These are phyloP conservation scores for Falciphora oryzae DNA, from an alignment of 2,329 filamentous ascomycete genomes.

Conservation along the genomic window DNA sequence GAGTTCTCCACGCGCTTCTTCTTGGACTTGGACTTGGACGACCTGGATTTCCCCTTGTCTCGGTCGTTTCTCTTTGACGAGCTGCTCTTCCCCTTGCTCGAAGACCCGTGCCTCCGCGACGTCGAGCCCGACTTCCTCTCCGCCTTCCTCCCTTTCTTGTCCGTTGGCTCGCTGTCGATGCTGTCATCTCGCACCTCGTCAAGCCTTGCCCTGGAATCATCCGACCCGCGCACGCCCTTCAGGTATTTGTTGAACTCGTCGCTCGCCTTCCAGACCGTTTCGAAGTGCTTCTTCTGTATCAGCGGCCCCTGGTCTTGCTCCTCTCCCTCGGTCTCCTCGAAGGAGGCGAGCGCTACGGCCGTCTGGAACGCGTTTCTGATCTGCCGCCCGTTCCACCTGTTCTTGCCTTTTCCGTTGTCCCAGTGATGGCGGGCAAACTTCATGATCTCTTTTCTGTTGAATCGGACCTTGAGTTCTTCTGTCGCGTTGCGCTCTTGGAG, in stretches of 20 bases:
- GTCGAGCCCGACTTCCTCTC: not conserved
- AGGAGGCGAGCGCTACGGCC: constrained; percentile 14
- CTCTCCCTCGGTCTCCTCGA: constrained; percentile 15
- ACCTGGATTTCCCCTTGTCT: not conserved
- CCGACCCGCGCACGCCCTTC: not conserved
- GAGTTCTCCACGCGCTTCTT: not conserved
- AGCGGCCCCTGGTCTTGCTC: constrained; percentile 12
- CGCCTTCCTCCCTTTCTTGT: not conserved
- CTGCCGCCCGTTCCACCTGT: constrained; percentile 28
- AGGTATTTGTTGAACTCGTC: constrained; percentile 9
- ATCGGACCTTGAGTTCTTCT: constrained; percentile 11
- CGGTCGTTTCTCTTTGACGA: not conserved
- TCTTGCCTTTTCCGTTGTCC: constrained; percentile 8
- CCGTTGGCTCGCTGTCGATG: not conserved
- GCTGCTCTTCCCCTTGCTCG: not conserved
- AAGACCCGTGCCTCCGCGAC: not conserved
- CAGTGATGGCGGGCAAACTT: constrained; percentile 17
- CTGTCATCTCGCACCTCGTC: not conserved
- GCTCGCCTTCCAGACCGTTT: constrained; percentile 18
- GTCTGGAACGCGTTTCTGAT: constrained; percentile 28
- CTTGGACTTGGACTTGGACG: not conserved
- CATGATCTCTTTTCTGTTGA: constrained; percentile 18
- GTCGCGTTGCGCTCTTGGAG: not conserved
- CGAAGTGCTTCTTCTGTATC: constrained; percentile 30
- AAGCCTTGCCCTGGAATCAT: not conserved